Percentiles rank a stretch among this genome's conserved stretches.
Conservation (phyloP, 805 yeast species). For the Ogataea pilisensis region DNA sequence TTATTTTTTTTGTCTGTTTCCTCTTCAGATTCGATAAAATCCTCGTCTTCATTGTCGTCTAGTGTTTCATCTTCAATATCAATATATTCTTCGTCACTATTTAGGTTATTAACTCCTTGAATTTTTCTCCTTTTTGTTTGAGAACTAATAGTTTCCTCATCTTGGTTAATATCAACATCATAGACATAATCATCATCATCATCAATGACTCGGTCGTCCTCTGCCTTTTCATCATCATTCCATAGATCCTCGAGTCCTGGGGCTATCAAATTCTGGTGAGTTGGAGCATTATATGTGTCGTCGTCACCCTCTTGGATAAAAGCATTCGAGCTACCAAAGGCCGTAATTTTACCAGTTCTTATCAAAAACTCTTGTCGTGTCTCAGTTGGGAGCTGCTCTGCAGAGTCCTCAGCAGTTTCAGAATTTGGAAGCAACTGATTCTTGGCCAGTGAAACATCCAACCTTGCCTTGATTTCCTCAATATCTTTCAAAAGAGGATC, state of each 20-base stretch:
- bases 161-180: no score
- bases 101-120: conserved; percentile 1
- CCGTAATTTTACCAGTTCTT: conserved; percentile 89
- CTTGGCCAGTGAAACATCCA: conserved; percentile 29
- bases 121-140: not conserved
- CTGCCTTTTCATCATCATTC: conserved; percentile 25
- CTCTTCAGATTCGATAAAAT: conserved; percentile 9
- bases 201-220: conserved; percentile 5
- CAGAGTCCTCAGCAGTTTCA: conserved; percentile 17
- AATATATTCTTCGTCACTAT: conserved; percentile 20
- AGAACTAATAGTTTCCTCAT: no score
- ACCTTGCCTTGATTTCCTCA: conserved; percentile 46
- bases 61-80: conserved; percentile 14
- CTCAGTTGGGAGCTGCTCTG: conserved; percentile 62
- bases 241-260: conserved; percentile 41
- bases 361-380: conserved; percentile 74
- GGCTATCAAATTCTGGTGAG: conserved; percentile 42
- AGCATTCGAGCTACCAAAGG: conserved; percentile 71
- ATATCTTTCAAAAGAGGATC: conserved; percentile 56
- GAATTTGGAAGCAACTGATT: conserved; percentile 5
- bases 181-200: conserved; percentile 6
- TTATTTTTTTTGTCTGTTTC: conserved; percentile 5
- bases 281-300: conserved; percentile 20
- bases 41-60: conserved; percentile 9
- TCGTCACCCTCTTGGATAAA: conserved; percentile 44